Evolutionary conservation across 805 yeast genomes (phyloP).

Genomic region (Candida piceae): DNA sequence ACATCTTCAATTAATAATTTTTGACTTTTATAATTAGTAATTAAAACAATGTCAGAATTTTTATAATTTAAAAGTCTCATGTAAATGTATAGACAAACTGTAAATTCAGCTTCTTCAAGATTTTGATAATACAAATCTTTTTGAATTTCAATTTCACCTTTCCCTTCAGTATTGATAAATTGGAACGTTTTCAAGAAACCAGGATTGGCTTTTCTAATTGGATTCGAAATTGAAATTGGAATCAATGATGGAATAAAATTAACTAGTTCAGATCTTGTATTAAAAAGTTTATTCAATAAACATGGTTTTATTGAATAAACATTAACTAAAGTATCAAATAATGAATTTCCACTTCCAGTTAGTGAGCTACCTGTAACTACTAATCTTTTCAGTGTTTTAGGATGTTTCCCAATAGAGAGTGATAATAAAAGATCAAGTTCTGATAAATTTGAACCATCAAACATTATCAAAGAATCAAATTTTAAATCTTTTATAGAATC

Average conservation of each 20-base stretch:
- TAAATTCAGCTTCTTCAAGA: conserved; percentile 44
- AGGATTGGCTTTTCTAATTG: conserved; percentile 18
- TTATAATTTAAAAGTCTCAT: conserved; percentile 43
- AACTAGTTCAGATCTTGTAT: conserved; percentile 2
- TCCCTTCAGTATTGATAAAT: conserved; percentile 29
- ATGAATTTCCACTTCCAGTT: conserved; percentile 1
- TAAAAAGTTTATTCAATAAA: conserved; percentile 4
- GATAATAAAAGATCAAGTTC: conserved; percentile 31
- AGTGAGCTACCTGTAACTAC: conserved; percentile 33
- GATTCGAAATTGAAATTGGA: too few species aligned
- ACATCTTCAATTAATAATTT: conserved; percentile 38
- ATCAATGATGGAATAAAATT: too few species aligned
- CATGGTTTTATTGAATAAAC: not conserved
- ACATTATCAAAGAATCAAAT: conserved; percentile 29
- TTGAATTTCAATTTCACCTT: conserved; percentile 26
- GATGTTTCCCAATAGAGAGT: conserved; percentile 13
- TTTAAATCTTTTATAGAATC: conserved; percentile 1
- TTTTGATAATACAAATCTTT: conserved; percentile 32
- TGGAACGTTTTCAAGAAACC: conserved; percentile 32
- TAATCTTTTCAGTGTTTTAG: conserved; percentile 20
- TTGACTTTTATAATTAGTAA: conserved; percentile 38
- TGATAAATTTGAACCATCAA: conserved; percentile 30
- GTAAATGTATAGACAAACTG: conserved; percentile 41
- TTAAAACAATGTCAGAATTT: conserved; percentile 32
- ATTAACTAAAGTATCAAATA: not conserved